A percentile compares a stretch with the other conserved stretches of the same genome.
These are phyloP conservation scores for Macadamia integrifolia DNA, from an alignment of 164 flowering plant genomes.

Conservation along the genomic window DNA sequence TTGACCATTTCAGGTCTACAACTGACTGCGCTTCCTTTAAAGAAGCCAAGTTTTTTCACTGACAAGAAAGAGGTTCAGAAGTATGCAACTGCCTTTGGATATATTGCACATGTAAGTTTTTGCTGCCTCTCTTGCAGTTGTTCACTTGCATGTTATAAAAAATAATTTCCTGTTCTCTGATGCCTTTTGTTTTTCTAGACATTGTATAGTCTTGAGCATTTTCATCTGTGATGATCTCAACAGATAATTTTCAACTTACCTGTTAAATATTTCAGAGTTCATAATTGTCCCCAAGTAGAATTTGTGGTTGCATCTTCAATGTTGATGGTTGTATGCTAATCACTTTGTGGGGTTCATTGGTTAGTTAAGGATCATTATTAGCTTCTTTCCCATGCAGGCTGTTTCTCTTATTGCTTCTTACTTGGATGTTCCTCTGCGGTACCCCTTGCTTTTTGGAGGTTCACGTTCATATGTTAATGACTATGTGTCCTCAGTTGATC, in stretches of 20 bases:
- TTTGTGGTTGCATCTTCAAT: not conserved
- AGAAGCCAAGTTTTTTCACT: slow-evolving; percentile 75
- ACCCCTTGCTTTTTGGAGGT: slow-evolving; percentile 84
- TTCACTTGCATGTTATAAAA: not conserved
- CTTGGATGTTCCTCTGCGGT: slow-evolving; percentile 79
- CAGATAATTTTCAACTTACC: no score
- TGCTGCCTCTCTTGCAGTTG: slow-evolving; percentile 8
- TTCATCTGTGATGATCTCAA: no score
- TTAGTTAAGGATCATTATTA: not conserved
- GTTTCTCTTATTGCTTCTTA: slow-evolving; percentile 77
- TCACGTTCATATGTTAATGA: slow-evolving; percentile 76
- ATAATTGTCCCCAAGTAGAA: not conserved
- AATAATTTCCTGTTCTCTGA: not conserved
- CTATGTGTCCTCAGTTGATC: slow-evolving; percentile 64
- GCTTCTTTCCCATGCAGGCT: slow-evolving; percentile 51
- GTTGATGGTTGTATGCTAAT: not conserved
- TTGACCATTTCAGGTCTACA: slow-evolving; percentile 74
- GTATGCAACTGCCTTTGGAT: slow-evolving; percentile 87
- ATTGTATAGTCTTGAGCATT: not conserved
- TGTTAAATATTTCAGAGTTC: no score
- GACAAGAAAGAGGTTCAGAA: slow-evolving; percentile 89
- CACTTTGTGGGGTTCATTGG: no score
- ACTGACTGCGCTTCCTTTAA: slow-evolving; percentile 60
- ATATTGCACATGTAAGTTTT: slow-evolving; percentile 83
- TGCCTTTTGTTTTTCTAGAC: not conserved